Percentiles rank a stretch among this genome's conserved stretches.
Evolutionary conservation across 306 rosid genomes (phyloP).

Genomic region (Quercus mongolica): DNA sequence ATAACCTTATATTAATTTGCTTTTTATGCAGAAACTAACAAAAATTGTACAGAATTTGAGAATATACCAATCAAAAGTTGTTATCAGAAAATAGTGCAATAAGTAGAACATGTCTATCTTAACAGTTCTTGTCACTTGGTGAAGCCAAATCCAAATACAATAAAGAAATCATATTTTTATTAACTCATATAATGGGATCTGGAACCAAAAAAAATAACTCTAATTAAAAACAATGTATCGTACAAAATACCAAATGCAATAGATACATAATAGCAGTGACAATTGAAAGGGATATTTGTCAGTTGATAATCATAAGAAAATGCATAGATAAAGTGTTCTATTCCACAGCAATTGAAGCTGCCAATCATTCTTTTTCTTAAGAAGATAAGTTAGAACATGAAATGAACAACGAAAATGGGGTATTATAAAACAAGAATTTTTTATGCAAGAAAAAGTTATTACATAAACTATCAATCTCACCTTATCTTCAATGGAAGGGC

Average conservation of each 20-base stretch:
- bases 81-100: neutral
- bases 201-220: slow-evolving; percentile 5
- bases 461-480: slow-evolving; percentile 30
- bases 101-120: neutral
- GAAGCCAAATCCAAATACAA: neutral
- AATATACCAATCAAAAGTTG: neutral
- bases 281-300: neutral
- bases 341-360: neutral
- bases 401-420: slow-evolving; percentile 8
- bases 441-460: neutral
- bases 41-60: neutral
- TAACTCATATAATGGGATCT: neutral
- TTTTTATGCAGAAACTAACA: neutral
- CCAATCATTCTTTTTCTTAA: slow-evolving; percentile 13
- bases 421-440: neutral
- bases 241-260: neutral
- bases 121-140: neutral
- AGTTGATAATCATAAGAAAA: neutral
- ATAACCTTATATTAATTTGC: neutral
- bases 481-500: slow-evolving; percentile 99
- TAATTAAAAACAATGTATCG: neutral
- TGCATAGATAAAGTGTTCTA: neutral
- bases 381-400: slow-evolving; percentile 1
- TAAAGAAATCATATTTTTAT: neutral
- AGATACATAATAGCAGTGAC: neutral